Base-by-base conservation (phyloP, 139 green algal species). In the Yamagishiella unicocca region DNA sequence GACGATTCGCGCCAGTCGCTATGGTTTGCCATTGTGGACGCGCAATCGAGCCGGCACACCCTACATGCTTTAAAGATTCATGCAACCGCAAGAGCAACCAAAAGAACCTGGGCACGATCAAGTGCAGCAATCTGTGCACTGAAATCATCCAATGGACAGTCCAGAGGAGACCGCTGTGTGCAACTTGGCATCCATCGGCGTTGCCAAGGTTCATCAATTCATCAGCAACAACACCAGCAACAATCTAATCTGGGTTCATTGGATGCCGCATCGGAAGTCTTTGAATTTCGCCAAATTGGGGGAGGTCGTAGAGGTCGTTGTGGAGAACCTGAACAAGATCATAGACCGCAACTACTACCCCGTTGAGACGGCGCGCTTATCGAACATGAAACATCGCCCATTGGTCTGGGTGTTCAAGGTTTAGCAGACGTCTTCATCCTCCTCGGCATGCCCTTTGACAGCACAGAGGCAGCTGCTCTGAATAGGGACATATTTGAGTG, bases 61-160 rank as follows among this genome's bases (percentile, higher is more conserved):
- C 27, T 93, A 92, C 88, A 85, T 93, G 27, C 40, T 79, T 1
- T 90, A 92, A 93, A 73, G 90, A 93, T 75, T 24, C 76, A 35
- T 76, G 75, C 35, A 93, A 93, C 71, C 33, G 46, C 17, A 93
- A 92, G 88, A 78, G n/a, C 83, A 93, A 93, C 80, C 90, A 93
- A 62, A 37, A 82, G 40, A 85, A 92, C 75, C 40, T 93, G 25
- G 90, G 87, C 21, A 91, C 82, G 53, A 91, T 93, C 66, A 83
- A 84, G 53, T 89, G 67, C 42, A 77, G 37, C 61, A 93, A 93
- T 72, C 88, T 93, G 45, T 93, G 90, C 58, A 79, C 62, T 5
- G 90, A 93, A 68, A 92, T 93, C 75, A 67, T 78, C 9, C 75
- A 92, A 46, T 89, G 78, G 74, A 88, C 29, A 43, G 38, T 54